A percentile compares a stretch with the other conserved stretches of the same genome.
Evolutionary conservation across 495 filamentous ascomycete genomes (phyloP).

Genomic region (Lineolata rhizophorae): DNA sequence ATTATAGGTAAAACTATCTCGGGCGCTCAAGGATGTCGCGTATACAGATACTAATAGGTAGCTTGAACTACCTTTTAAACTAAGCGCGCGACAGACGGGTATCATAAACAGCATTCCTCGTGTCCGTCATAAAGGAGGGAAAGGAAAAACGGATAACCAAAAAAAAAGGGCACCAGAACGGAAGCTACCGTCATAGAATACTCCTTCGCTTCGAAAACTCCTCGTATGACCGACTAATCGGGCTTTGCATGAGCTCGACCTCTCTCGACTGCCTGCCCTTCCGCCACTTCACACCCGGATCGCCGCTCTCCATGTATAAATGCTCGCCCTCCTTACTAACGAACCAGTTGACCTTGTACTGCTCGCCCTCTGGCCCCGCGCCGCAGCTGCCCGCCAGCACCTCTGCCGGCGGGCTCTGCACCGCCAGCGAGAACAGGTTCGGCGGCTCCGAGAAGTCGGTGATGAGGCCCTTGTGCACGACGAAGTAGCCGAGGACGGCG

Average conservation of each 20-base stretch:
- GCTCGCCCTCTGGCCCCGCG: constrained; percentile 28
- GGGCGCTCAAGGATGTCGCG: not conserved
- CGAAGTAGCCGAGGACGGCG: constrained; percentile 34
- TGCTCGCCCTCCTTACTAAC: constrained; percentile 24
- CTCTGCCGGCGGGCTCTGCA: constrained; percentile 39
- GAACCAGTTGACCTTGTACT: constrained; percentile 37
- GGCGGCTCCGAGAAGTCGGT: constrained; percentile 58
- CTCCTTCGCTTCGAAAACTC: not conserved
- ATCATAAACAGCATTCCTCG: not conserved
- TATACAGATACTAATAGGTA: not conserved
- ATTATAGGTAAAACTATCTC: not conserved
- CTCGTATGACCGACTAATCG: not conserved
- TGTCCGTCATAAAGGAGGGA: too few species aligned
- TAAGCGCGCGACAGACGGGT: not conserved
- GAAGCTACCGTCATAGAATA: not conserved
- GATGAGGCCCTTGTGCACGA: constrained; percentile 29
- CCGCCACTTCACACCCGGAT: not conserved
- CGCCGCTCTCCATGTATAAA: constrained; percentile 8
- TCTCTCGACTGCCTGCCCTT: not conserved
- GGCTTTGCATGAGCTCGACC: not conserved
- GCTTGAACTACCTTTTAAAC: not conserved
- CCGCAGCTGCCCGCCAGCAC: constrained; percentile 40
- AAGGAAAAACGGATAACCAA: too few species aligned
- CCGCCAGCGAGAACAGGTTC: constrained; percentile 44
- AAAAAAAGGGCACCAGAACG: too few species aligned